Evolutionary conservation across 1,284 basidiomycete species (phyloP).

Genomic region (Cryptococcus sp.): DNA sequence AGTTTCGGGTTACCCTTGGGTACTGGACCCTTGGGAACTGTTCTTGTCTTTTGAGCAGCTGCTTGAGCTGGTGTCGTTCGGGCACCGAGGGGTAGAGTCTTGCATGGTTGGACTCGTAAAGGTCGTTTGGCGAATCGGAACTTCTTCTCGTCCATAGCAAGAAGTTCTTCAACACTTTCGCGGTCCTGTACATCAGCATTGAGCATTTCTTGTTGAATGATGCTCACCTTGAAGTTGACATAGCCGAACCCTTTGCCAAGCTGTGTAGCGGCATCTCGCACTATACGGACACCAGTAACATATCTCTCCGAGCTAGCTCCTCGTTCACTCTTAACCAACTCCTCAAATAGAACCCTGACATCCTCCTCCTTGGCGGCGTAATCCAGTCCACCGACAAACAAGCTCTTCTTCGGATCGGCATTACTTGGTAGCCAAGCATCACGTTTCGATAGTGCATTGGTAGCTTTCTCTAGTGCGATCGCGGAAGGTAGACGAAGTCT

Average conservation of each 20-base stretch:
- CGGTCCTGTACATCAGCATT: constrained; percentile 74
- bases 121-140: constrained; percentile 87
- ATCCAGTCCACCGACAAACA: constrained; percentile 92
- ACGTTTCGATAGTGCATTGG: constrained; percentile 35
- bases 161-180: constrained; percentile 80
- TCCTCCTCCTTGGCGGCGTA: constrained; percentile 90
- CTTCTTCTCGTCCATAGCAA: constrained; percentile 66
- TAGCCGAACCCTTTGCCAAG: constrained; percentile 98
- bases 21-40: constrained; percentile 14
- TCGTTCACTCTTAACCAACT: constrained; percentile 66
- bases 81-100: constrained; percentile 50
- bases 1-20: constrained; percentile 76
- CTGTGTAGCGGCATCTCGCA: constrained; percentile 88
- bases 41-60: constrained; percentile 9
- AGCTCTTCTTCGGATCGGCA: constrained; percentile 69
- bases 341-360: constrained; percentile 80
- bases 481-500: constrained; percentile 52
- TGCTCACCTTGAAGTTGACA: constrained; percentile 75
- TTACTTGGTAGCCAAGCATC: constrained; percentile 41
- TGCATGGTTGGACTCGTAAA: constrained; percentile 79
- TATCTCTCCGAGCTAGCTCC: constrained; percentile 57
- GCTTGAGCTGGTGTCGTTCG: constrained; percentile 17
- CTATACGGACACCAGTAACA: constrained; percentile 80
- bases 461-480: constrained; percentile 29
- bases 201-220: constrained; percentile 57